These are phyloP conservation scores for Dryadomyces quercivorus DNA, from an alignment of 2,329 filamentous ascomycete species.

Conservation along the genomic window DNA sequence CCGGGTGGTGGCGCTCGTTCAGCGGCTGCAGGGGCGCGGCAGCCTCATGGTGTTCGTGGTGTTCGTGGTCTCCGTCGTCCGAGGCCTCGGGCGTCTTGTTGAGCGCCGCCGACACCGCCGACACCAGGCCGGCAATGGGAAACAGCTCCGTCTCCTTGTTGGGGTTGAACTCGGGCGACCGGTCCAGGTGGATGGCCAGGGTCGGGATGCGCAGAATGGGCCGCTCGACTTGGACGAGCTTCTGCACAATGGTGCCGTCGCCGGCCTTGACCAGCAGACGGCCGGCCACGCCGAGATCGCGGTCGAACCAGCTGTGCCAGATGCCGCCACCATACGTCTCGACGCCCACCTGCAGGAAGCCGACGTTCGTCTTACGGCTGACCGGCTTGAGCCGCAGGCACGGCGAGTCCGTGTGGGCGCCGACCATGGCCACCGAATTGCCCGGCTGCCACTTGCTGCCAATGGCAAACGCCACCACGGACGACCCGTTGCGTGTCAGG, in stretches of 20 bases:
- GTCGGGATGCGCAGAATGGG: slow-evolving; percentile 89
- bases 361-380: slow-evolving; percentile 74
- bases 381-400: slow-evolving; percentile 88
- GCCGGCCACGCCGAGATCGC: slow-evolving; percentile 83
- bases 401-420: slow-evolving; percentile 91
- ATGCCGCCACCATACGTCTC: slow-evolving; percentile 95
- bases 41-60: slow-evolving; percentile 24
- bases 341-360: slow-evolving; percentile 88
- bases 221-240: slow-evolving; percentile 79
- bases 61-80: slow-evolving; percentile 24
- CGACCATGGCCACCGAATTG: slow-evolving; percentile 84
- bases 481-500: slow-evolving; percentile 84
- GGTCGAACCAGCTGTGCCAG: slow-evolving; percentile 98
- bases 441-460: slow-evolving; percentile 84
- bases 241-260: slow-evolving; percentile 63
- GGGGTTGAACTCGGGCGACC: slow-evolving; percentile 74
- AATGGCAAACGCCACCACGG: slow-evolving; percentile 85
- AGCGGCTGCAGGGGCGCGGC: slow-evolving; percentile 50
- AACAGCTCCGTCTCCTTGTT: slow-evolving; percentile 97
- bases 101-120: slow-evolving; percentile 75
- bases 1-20: slow-evolving; percentile 76
- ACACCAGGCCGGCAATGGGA: slow-evolving; percentile 78
- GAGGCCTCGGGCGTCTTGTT: slow-evolving; percentile 40
- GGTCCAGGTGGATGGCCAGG: slow-evolving; percentile 85
- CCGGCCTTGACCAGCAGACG: slow-evolving; percentile 65